Evolutionary conservation across 192 early-diverging fungal species (phyloP), one percentile per base, ranked within the genome.

Genomic region (Anaeromyces robustus): DNA sequence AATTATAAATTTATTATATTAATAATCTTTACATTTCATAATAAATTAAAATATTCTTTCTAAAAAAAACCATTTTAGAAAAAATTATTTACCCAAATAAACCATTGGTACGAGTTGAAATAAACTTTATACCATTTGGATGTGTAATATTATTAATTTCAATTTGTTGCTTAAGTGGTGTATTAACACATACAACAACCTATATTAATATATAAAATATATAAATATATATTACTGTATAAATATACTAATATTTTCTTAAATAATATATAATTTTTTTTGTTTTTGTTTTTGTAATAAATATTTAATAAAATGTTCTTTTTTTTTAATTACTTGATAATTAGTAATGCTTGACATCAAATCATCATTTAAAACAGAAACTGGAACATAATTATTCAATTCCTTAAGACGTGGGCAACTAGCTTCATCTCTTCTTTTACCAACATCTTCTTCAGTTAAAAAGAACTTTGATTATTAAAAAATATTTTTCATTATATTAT

Each of bases 371-470:
- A 94, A 85, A 26, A 96, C 92, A 78, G 91, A 89, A 11, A 98
- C 95, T 13, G 98, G 98, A 17, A 98, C 97, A 86, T 99, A 99
- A 83, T 91, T 89, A 87, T 99, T 99, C 77, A 99, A 89, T 87
- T 99, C 98, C 30, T 94, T 94, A 32, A 99, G 89, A 68, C 92
- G 92, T 68, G 94, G 91, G 17, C 89, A 88, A 37, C 94, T 87
- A 28, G 92, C 93, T 39, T 86, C 81, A 30, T 92, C 98, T 79
- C 95, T 92, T 32, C 92, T 91, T 85, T 95, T 91, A 80, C 97
- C 97, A 81, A 98, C 83, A 83, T 99, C 96, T 12, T 89, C 91
- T 31, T 88, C 83, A 77, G 85, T 89, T 29, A 99, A 85, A 89
- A 95, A 99, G 86, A 97, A 99, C 95, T 98, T n/a, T n/a, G n/a